These are phyloP conservation scores for Peronospora farinosa DNA, from an alignment of 352 stramenopile species.

Conservation along the genomic window DNA sequence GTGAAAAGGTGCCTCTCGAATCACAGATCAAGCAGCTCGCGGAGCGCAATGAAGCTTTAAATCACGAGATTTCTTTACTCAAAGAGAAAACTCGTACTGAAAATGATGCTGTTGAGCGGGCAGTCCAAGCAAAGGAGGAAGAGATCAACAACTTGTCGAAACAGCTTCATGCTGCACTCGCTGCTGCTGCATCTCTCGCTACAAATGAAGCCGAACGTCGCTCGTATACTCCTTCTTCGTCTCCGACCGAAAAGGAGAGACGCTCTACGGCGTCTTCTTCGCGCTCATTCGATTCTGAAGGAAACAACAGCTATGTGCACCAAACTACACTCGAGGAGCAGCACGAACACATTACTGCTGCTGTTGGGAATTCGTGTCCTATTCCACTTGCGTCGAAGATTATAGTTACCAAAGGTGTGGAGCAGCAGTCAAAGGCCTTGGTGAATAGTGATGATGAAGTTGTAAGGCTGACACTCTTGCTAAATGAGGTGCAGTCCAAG, in stretches of 20 bases:
- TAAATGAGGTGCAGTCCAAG: conserved; percentile 40
- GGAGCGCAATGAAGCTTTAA: conserved; percentile 29
- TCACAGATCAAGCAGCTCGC: conserved; percentile 33
- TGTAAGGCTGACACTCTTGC: conserved; percentile 35
- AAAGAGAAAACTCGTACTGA: conserved; percentile 36
- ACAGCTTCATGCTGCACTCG: conserved; percentile 40
- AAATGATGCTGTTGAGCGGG: conserved; percentile 34
- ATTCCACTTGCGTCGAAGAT: conserved; percentile 35
- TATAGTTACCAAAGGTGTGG: conserved; percentile 3
- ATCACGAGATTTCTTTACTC: conserved; percentile 24
- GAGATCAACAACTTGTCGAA: conserved; percentile 45
- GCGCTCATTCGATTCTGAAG: conserved; percentile 28
- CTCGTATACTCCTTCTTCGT: conserved; percentile 23
- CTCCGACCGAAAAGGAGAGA: conserved; percentile 35
- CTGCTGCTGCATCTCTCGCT: conserved; percentile 22
- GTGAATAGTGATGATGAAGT: conserved; percentile 37
- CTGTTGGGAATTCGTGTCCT: conserved; percentile 38
- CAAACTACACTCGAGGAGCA: conserved; percentile 28
- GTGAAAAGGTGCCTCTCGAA: conserved; percentile 29
- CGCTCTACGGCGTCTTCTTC: conserved; percentile 37
- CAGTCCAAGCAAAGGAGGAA: conserved; percentile 44
- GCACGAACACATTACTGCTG: conserved; percentile 34
- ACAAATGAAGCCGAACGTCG: conserved; percentile 20
- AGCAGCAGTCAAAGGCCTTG: conserved; percentile 23
- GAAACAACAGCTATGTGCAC: conserved; percentile 31